Base-by-base conservation (phyloP, 805 yeast genomes). In the Danielia oregonensis region DNA sequence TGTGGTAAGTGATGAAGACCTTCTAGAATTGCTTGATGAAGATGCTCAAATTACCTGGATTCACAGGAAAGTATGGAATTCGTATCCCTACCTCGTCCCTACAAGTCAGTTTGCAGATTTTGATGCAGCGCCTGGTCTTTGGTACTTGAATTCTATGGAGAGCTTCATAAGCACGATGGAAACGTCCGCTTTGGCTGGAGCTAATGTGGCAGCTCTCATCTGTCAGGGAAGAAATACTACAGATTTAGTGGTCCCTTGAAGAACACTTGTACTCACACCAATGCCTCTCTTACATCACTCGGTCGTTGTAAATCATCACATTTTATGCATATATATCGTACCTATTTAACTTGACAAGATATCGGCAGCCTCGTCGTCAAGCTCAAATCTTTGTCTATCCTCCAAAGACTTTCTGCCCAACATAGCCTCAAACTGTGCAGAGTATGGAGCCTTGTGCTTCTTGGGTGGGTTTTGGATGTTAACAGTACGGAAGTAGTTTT, bases 401-500 rank as follows among this genome's bases (percentile, higher is more conserved):
- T 53, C 62, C 33, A 57, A 41, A 13, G 59, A 45, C 13, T 51
- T 48, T 52, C 72, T 60, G 51, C 61, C 59, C 61, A 67, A 65
- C 68, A 66, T 59, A 12, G 44, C 56, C 50, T 64, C 67, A 32
- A 67, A 51, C 11, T 50, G 60, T 22, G 53, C 65, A 21, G 74
- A 64, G 54, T 81, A 80, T n/a, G 79, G 75, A 10, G 91, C 83
- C 50, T 80, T 77, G 42, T 75, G 65, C 10, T 57, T 56, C 32
- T 64, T 54, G 12, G 79, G 76, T 37, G 78, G 78, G 51, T 75
- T 76, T 30, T 52, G 49, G 6, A 39, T 39, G 48, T 72, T 70
- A 39, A 81, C 82, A 36, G 68, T 65, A 17, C 53, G 62, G 54
- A 81, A 82, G 64, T 87, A 87, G 57, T 84, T 79, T 53, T 79